These are phyloP conservation scores for Myriosclerotinia duriaeana DNA, from an alignment of 2,329 filamentous ascomycete species.

Conservation along the genomic window DNA sequence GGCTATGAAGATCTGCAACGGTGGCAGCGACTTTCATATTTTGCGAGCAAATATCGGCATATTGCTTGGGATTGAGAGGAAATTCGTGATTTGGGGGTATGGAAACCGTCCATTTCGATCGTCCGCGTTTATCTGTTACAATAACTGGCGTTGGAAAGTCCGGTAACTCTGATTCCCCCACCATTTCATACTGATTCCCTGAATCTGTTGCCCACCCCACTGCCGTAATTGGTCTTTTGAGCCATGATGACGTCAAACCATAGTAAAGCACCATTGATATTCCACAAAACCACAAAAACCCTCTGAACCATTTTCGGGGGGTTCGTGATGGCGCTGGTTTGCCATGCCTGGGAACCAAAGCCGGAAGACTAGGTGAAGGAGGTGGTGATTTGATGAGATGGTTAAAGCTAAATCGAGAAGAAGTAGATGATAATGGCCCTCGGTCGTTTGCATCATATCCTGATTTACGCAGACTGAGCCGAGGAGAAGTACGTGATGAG, in stretches of 20 bases:
- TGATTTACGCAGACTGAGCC: slow-evolving; percentile 58
- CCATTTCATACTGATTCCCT: slow-evolving; percentile 62
- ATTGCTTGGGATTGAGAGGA: slow-evolving; percentile 64
- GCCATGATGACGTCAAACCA: slow-evolving; percentile 41
- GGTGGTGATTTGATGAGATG: slow-evolving; percentile 68
- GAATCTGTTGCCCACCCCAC: slow-evolving; percentile 45
- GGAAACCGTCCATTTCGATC: slow-evolving; percentile 75
- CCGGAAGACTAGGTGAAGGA: slow-evolving; percentile 68
- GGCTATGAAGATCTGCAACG: slow-evolving; percentile 53
- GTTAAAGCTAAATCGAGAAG: slow-evolving; percentile 64
- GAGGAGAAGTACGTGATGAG: slow-evolving; percentile 44
- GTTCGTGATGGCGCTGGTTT: slow-evolving; percentile 52
- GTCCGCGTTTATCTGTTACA: slow-evolving; percentile 63
- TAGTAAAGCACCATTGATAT: slow-evolving; percentile 55
- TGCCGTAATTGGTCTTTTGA: slow-evolving; percentile 38
- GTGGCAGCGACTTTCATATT: slow-evolving; percentile 63
- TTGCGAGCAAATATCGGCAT: slow-evolving; percentile 66
- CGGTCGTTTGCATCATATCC: slow-evolving; percentile 55
- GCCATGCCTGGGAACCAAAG: slow-evolving; percentile 63
- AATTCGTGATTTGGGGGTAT: slow-evolving; percentile 68
- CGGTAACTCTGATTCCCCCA: slow-evolving; percentile 64
- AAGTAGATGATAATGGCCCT: slow-evolving; percentile 57
- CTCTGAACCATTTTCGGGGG: slow-evolving; percentile 34
- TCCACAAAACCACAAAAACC: slow-evolving; percentile 53
- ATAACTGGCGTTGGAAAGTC: slow-evolving; percentile 71